Base-by-base conservation (phyloP, 768 basidiomycete genomes). In the Suillus sp. region DNA sequence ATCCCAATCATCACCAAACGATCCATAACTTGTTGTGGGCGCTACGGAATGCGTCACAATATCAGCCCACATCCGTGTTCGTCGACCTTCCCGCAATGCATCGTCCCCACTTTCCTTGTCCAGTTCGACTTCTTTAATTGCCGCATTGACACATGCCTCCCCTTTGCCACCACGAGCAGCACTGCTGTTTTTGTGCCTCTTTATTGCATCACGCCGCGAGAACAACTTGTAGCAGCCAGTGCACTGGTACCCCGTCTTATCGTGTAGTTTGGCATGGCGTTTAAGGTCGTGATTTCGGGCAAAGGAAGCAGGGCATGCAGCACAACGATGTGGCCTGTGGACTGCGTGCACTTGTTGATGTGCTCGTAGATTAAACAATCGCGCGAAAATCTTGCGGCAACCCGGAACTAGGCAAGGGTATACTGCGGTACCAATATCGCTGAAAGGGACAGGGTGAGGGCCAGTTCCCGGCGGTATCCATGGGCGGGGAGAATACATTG, bases 261-360 rank as follows among this genome's bases (percentile, higher is more conserved):
- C 89, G 72, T 93, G 91, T 43, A 89, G 76, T 68, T 85, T 86
- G 56, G 83, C 71, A 72, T 93, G 91, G n/a, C 91, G 84, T 75
- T 90, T 92, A 54, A 92, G 80, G 72, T 92, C 91, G 66, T 92
- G 91, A 65, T 89, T 90, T 55, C 91, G 84, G 4, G 87, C 85
- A 74, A 93, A 93, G 18, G 89, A 88, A 5, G 89, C 89, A 7
- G 91, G 86, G 63, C 91, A 93, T 4, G 76, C 72, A 1, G 71
- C 75, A 67, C 91, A 92, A 18, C 84, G 82, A 73, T 82, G 89
- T 1, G 90, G 89, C 10, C 90, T 84, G 66, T 88, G 84, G 1
- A 79, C 71, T 4, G 88, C 79, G 68, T 92, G 91, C 35, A 84
- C 73, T 43, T 85, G 86, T 68, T 90, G 86, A 73, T 93, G 92